Evolutionary conservation across 345 rosid genomes (phyloP), one percentile per base, ranked within the genome.

Genomic region (Triadica sebifera): DNA sequence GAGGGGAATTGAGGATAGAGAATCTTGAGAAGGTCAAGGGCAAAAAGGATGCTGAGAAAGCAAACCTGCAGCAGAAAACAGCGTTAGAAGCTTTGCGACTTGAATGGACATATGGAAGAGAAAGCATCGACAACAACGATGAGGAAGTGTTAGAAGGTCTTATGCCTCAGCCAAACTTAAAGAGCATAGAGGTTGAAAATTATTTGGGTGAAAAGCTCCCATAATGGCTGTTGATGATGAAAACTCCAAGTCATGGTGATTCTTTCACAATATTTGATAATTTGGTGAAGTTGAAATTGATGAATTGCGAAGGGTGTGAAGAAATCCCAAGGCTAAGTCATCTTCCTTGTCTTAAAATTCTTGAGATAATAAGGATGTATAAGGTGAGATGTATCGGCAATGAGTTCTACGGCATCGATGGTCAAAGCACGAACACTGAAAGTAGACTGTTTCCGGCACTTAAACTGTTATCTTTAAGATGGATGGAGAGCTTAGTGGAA

Each of bases 131-230:
- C 4, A 24, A 12, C 45, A 62, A 78, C 12, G 67, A 63, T 38
- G 67, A 59, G 47, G 77, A 63, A 59, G 82, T 78, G 2, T 39
- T 78, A n/a, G 76, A 78, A 58, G 71, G 73, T 12, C 71, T 81
- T 16, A 29, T 62, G 34, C 78, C 75, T 73, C 80, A 56, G 19
- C 37, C 6, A 9, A 12, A 12, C 19, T 20, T 74, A 15, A 34
- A 75, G 53, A 65, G 56, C 22, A 20, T 77, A 53, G 24, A 50
- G 39, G 71, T 80, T 43, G 17, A 51, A 6, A 52, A 51, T 24
- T 77, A 69, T 45, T 5, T 12, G 38, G 83, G 80, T 1, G 22
- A 37, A 37, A n/a, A 1, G 12, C 49, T 79, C 11, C 78, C 82
- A 57, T 13, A 63, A 4, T 74, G 74, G 74, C 9, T 70, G 12